phyloP scores from a whole-genome alignment of 202 grass and related monocot species.

The Saccharum hybrid region DNA sequence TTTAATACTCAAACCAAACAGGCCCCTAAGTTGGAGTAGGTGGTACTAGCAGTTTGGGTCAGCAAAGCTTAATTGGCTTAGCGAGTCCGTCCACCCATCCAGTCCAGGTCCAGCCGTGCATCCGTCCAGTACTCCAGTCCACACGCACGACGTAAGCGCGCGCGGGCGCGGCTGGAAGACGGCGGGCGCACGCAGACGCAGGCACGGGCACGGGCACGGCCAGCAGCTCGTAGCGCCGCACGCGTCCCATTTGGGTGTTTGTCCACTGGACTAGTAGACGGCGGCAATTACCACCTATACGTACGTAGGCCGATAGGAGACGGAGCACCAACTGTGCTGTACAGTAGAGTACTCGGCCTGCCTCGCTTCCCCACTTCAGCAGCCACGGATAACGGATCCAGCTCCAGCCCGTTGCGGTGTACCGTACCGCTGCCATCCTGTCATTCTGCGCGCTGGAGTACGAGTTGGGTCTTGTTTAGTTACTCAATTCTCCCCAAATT shows the following conservation, averaged over 20 bases:
- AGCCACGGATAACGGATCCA: not conserved
- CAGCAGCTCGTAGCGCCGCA: too few relatives aligned
- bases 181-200: too few relatives aligned
- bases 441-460: not conserved
- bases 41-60: not conserved
- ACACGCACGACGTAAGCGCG: not conserved
- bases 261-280: too few relatives aligned
- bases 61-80: not conserved
- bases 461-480: too few relatives aligned
- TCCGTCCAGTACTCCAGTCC: not conserved
- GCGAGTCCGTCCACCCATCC: not conserved
- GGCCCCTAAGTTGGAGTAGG: not conserved
- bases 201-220: too few relatives aligned
- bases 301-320: too few relatives aligned
- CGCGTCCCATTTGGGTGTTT: too few relatives aligned
- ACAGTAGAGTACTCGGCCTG: not conserved
- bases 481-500: too few relatives aligned
- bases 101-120: not conserved
- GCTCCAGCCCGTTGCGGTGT: not conserved
- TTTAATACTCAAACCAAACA: too few relatives aligned
- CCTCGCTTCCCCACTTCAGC: not conserved
- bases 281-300: too few relatives aligned
- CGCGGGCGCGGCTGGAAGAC: not conserved
- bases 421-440: not conserved
- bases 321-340: not conserved